Evolutionary conservation across 2,329 filamentous ascomycete genomes (phyloP).

Genomic region (Xylaria sp.): DNA sequence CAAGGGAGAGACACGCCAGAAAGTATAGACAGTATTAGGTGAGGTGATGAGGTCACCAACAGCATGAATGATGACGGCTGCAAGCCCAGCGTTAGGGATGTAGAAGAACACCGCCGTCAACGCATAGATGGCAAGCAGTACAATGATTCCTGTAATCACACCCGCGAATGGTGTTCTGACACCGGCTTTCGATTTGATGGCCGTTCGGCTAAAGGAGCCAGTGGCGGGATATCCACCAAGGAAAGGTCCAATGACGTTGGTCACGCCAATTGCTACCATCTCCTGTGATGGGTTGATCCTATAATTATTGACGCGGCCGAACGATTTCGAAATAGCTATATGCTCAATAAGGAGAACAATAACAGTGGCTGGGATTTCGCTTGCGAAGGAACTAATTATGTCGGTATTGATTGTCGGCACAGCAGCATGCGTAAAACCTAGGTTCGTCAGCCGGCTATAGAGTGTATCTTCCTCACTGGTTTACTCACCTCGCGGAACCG

Average conservation of each 20-base stretch:
- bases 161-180: constrained; percentile 92
- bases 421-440: constrained; percentile 81
- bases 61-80: constrained; percentile 94
- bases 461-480: not conserved
- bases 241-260: constrained; percentile 90
- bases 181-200: constrained; percentile 96
- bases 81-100: constrained; percentile 82
- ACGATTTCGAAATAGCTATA: constrained; percentile 96
- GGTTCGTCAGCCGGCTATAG: constrained; percentile 39
- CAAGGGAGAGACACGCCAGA: constrained; percentile 91
- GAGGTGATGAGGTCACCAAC: constrained; percentile 92
- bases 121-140: constrained; percentile 89
- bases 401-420: constrained; percentile 74
- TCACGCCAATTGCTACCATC: constrained; percentile 91
- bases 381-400: constrained; percentile 74
- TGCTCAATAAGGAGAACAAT: constrained; percentile 98
- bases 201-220: constrained; percentile 94
- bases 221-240: constrained; percentile 92
- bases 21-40: constrained; percentile 91
- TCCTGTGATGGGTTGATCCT: constrained; percentile 95
- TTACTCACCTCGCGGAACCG: constrained; percentile 76
- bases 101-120: constrained; percentile 92
- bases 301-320: constrained; percentile 96
- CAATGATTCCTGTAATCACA: constrained; percentile 85
- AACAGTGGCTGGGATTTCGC: constrained; percentile 82